Base-by-base conservation (phyloP, 2,329 filamentous ascomycete species). In the Colletotrichum salicis region DNA sequence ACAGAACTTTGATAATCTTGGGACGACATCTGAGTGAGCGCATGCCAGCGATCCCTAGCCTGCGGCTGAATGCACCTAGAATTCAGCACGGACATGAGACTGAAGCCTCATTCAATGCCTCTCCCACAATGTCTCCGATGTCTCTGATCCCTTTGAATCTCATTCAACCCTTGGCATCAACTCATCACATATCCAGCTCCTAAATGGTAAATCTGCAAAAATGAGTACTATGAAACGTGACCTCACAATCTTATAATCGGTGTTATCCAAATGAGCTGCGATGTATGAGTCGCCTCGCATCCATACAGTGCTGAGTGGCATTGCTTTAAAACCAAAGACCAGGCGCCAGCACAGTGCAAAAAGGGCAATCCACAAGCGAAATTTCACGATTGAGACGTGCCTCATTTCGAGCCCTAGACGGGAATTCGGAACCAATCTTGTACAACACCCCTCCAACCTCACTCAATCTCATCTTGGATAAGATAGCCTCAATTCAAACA, bases 41-140 rank as follows among this genome's bases (percentile, higher is more conserved):
- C 45, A 63, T 69, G 65, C 11, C 59, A 59, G 65, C 27, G 35
- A 35, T 54, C 59, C 45, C 59, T 69, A 64, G 69, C 69, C 24
- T 71, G 65, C 65, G 69, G 69, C 69, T 71, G 69, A 71, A 59
- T 37, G 31, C 64, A 33, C 29, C n/a, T 31, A 59, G 45, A 48
- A 64, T 60, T 22, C 48, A 33, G 45, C 69, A 69, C 65, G 52
- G 65, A 64, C 65, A 29, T 19, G 37, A 41, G 15, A 19, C 6
- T 19, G 59, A 45, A 24, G 54, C 52, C 62, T 48, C 52, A 27
- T 51, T 58, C 13, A 54, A 64, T 69, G 52, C 59, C 58, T 54
- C 15, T 41, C 19, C 12, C 54, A 22, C 33, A 37, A 41, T 27
- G n/a, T 33, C 61, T 63, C 33, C 12, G 6, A 19, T 66, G 67